Evolutionary conservation across 192 early-diverging fungal species (phyloP).

Genomic region (Backusella morwellensis): DNA sequence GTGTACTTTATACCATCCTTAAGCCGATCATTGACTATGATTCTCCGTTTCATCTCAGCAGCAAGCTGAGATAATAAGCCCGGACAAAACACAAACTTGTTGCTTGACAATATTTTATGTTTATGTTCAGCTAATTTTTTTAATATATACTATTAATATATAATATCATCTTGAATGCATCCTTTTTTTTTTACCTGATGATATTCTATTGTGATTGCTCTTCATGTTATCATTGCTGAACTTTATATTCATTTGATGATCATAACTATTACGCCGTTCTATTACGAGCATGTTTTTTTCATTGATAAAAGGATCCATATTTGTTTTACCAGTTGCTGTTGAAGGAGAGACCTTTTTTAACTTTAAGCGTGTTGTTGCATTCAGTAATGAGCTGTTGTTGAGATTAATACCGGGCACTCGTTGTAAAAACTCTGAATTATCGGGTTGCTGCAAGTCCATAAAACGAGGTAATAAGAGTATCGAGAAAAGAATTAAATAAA

Average conservation of each 20-base stretch:
- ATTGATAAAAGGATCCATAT: background rate
- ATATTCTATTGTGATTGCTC: background rate
- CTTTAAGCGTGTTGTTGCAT: background rate
- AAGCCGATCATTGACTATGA: slow-evolving; percentile 29
- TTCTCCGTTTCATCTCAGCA: slow-evolving; percentile 16
- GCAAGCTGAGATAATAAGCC: slow-evolving; percentile 4
- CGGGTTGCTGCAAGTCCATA: background rate
- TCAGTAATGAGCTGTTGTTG: slow-evolving; percentile 4
- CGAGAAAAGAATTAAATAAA: background rate
- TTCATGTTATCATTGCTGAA: background rate
- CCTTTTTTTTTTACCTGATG: background rate
- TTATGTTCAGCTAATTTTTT: slow-evolving; percentile 2
- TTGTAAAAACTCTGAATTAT: background rate
- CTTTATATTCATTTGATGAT: background rate
- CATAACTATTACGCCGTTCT: background rate
- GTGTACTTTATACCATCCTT: slow-evolving; percentile 35
- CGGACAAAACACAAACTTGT: background rate
- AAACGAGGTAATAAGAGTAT: background rate
- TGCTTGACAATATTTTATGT: background rate
- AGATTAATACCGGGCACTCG: background rate
- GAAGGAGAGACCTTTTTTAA: background rate
- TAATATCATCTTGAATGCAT: background rate
- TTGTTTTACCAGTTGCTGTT: background rate
- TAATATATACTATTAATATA: background rate
- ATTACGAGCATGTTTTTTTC: background rate